Evolutionary conservation across 306 rosid species (phyloP).

Genomic region (Acacia confusa): DNA sequence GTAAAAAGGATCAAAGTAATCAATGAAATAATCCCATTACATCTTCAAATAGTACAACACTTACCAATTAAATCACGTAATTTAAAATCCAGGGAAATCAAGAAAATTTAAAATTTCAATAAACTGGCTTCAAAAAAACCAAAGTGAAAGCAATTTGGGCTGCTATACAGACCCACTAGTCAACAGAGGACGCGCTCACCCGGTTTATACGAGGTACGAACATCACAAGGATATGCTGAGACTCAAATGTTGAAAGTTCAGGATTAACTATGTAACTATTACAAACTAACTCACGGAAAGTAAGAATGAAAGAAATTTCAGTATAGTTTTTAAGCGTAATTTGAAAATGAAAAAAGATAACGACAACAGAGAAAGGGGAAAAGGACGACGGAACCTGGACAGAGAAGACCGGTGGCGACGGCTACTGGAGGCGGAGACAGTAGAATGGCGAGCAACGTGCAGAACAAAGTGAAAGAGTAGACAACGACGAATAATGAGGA

Average conservation of each 20-base stretch:
- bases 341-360: not conserved
- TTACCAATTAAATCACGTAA: not conserved
- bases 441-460: too few species aligned
- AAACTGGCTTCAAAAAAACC: not conserved
- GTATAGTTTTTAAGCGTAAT: not conserved
- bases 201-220: not conserved
- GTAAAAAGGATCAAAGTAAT: not conserved
- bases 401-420: not conserved
- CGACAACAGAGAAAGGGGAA: not conserved
- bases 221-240: not conserved
- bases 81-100: not conserved
- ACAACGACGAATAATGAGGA: too few species aligned
- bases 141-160: not conserved
- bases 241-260: not conserved
- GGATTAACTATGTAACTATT: too few species aligned
- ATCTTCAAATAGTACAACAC: not conserved
- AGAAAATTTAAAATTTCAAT: not conserved
- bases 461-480: too few species aligned
- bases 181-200: not conserved
- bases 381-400: not conserved
- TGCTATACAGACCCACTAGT: not conserved
- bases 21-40: not conserved
- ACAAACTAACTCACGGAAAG: not conserved
- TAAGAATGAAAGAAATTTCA: not conserved
- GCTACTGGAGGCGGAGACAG: too few species aligned